Percentiles rank a stretch among this genome's conserved stretches.
These are phyloP conservation scores for Globisporangium splendens DNA, from an alignment of 352 stramenopile genomes.

Conservation along the genomic window DNA sequence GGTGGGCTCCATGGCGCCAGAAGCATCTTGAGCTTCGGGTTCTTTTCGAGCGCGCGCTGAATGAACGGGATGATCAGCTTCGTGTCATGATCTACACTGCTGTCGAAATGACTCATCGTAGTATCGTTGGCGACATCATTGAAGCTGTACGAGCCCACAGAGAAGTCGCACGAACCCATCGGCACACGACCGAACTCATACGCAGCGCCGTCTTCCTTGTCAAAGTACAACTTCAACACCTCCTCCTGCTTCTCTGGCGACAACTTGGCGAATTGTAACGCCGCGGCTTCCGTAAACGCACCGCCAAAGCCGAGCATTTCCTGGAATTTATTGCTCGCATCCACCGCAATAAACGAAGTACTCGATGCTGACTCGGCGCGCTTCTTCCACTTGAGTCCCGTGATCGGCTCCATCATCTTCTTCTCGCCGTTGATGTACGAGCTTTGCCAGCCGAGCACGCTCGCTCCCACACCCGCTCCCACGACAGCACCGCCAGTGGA, in stretches of 20 bases:
- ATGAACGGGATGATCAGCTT: conserved; percentile 84
- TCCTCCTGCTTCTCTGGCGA: conserved; percentile 73
- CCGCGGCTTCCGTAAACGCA: conserved; percentile 91
- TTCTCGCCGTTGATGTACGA: conserved; percentile 52
- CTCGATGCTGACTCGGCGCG: background rate
- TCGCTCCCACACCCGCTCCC: background rate
- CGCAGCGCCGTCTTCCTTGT: conserved; percentile 62
- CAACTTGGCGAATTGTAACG: conserved; percentile 85
- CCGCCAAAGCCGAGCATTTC: conserved; percentile 90
- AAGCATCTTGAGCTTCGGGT: conserved; percentile 81
- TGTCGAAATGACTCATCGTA: conserved; percentile 72
- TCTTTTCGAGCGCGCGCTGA: conserved; percentile 54
- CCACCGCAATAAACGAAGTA: conserved; percentile 45
- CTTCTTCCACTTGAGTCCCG: conserved; percentile 42
- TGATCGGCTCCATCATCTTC: conserved; percentile 63
- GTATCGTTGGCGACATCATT: conserved; percentile 76
- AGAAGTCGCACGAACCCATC: conserved; percentile 92
- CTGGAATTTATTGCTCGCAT: conserved; percentile 54
- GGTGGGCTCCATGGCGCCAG: conserved; percentile 86
- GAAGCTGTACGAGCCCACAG: conserved; percentile 82
- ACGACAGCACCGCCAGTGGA: background rate
- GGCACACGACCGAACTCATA: conserved; percentile 90
- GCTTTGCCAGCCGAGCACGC: conserved; percentile 63
- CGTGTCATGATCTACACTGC: conserved; percentile 70
- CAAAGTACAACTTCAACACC: conserved; percentile 87